Evolutionary conservation across 140 eudicot species (phyloP).

Genomic region (Senecio squalidus): DNA sequence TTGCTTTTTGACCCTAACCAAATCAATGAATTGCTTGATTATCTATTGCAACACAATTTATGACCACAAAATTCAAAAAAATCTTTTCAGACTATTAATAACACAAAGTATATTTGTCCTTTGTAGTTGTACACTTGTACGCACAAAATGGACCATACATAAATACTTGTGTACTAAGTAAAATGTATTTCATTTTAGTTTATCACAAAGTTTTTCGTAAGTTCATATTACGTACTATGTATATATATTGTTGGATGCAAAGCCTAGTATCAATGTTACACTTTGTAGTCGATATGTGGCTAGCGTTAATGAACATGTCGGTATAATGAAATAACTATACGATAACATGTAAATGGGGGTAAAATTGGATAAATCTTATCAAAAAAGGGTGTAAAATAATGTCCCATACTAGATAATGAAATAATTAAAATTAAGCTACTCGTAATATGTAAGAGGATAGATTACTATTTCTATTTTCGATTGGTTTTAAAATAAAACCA

Average conservation of each 20-base stretch:
- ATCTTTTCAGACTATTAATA: not conserved
- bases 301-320: no score
- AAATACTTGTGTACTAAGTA: constrained; percentile 19
- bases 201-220: not conserved
- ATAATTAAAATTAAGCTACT: no score
- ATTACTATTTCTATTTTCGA: no score
- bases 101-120: constrained; percentile 5
- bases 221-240: no score
- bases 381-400: no score
- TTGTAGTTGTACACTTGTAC: not conserved
- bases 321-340: no score
- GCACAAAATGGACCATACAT: constrained; percentile 3
- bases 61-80: not conserved
- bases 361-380: no score
- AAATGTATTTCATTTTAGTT: constrained; percentile 1
- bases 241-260: not conserved
- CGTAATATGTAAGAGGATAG: no score
- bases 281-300: not conserved
- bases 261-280: not conserved
- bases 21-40: constrained; percentile 7
- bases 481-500: no score
- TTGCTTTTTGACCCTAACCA: constrained; percentile 19
- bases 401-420: no score
- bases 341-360: no score
- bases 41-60: constrained; percentile 11